phyloP scores from a whole-genome alignment of 1,139 yeast genomes.

The Arxiozyma bovina region DNA sequence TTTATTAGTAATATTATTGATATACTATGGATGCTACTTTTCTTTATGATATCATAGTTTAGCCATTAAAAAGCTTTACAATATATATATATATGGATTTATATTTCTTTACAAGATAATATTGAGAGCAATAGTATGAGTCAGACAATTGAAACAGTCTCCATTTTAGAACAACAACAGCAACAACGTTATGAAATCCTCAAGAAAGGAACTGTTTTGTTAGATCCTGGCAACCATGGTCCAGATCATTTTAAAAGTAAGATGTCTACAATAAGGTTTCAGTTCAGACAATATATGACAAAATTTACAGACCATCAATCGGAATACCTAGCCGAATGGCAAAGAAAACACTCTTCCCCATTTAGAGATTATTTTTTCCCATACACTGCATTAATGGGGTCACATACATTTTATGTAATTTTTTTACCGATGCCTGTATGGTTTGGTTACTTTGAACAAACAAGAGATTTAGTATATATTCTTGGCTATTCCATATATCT shows the following conservation, averaged over 20 bases:
- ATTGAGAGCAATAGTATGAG: neutral
- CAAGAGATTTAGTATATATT: constrained; percentile 62
- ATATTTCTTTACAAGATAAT: too few relatives aligned
- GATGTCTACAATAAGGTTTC: constrained; percentile 53
- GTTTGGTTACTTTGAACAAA: constrained; percentile 58
- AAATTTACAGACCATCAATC: constrained; percentile 65
- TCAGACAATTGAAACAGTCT: neutral
- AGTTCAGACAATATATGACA: constrained; percentile 45
- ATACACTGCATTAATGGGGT: constrained; percentile 81
- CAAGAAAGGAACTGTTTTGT: constrained; percentile 4
- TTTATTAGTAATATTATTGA: too few relatives aligned
- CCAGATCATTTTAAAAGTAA: constrained; percentile 53
- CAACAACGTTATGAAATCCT: neutral
- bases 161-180: neutral
- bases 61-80: neutral
- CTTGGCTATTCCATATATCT: constrained; percentile 82
- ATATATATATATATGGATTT: too few relatives aligned
- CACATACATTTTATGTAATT: constrained; percentile 87
- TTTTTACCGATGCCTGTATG: constrained; percentile 81
- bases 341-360: constrained; percentile 42
- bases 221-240: constrained; percentile 69
- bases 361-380: constrained; percentile 70
- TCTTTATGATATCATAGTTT: neutral
- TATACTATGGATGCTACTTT: neutral
- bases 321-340: constrained; percentile 49